Conservation (phyloP, 257 asterid genomes). For the Primulina tabacum region DNA sequence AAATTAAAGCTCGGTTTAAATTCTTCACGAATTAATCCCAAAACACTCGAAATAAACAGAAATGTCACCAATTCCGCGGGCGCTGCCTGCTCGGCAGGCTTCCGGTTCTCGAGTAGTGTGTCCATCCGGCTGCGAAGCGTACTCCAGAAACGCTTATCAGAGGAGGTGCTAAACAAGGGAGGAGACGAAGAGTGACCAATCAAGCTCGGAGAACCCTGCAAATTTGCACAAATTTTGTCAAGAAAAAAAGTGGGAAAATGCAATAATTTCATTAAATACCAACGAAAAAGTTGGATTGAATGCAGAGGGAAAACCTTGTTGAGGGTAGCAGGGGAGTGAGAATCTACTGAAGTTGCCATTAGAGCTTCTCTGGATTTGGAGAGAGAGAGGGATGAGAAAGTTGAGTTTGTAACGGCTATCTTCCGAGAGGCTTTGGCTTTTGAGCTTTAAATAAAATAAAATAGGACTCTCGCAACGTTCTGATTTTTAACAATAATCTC, state of each 20-base stretch:
- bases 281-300: background rate
- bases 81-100: constrained; percentile 23
- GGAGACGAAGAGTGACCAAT: constrained; percentile 44
- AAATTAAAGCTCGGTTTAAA: no score
- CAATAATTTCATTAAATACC: no score
- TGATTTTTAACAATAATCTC: background rate
- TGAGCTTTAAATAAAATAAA: constrained; percentile 22
- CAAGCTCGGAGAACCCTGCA: constrained; percentile 45
- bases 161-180: constrained; percentile 54
- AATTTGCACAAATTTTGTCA: background rate
- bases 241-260: background rate
- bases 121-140: constrained; percentile 66
- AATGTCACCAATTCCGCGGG: constrained; percentile 28
- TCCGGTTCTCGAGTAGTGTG: constrained; percentile 54
- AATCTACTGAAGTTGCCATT: constrained; percentile 68
- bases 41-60: background rate
- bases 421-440: constrained; percentile 13
- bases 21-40: background rate
- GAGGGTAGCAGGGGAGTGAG: constrained; percentile 57
- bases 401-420: constrained; percentile 71
- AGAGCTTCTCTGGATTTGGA: constrained; percentile 45
- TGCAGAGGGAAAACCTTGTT: constrained; percentile 43
- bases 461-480: constrained; percentile 48
- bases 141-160: constrained; percentile 88
- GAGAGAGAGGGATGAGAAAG: constrained; percentile 35